Evolutionary conservation across 2,329 filamentous ascomycete genomes (phyloP).

Genomic region (Trichoderma endophyticum): DNA sequence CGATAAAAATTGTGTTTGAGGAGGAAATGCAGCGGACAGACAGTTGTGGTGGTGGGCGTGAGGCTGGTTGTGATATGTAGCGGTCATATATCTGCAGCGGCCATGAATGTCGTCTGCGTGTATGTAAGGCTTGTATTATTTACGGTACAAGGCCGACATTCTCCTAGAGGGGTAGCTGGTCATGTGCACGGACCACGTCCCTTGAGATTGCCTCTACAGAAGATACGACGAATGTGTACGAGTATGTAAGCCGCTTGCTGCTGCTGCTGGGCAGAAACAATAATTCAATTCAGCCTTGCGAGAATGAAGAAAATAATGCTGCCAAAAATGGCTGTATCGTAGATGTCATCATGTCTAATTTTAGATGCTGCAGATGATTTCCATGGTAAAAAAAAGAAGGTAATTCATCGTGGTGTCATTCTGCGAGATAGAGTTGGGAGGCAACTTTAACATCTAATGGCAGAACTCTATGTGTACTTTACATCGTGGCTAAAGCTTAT

Average conservation of each 20-base stretch:
- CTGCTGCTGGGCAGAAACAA: neutral
- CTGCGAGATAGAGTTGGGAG: neutral
- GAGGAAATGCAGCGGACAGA: neutral
- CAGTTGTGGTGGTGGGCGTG: neutral
- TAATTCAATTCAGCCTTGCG: neutral
- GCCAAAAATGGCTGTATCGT: neutral
- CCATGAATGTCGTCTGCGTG: neutral
- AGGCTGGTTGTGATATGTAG: neutral
- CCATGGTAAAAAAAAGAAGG: neutral
- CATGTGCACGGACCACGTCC: slow-evolving; percentile 22
- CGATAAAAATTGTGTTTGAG: neutral
- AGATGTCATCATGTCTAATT: neutral
- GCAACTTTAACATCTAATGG: neutral
- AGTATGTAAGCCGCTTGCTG: neutral
- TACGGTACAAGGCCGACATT: neutral
- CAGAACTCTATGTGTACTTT: neutral
- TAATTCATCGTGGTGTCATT: neutral
- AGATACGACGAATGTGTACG: neutral
- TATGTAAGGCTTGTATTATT: neutral
- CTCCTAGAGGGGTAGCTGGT: slow-evolving; percentile 17
- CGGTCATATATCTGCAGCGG: neutral
- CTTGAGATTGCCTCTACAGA: neutral
- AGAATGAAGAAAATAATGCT: neutral
- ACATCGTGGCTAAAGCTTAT: neutral
- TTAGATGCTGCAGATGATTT: neutral